Conservation (phyloP, 805 yeast genomes). For the Metschnikowia gelsemii region DNA sequence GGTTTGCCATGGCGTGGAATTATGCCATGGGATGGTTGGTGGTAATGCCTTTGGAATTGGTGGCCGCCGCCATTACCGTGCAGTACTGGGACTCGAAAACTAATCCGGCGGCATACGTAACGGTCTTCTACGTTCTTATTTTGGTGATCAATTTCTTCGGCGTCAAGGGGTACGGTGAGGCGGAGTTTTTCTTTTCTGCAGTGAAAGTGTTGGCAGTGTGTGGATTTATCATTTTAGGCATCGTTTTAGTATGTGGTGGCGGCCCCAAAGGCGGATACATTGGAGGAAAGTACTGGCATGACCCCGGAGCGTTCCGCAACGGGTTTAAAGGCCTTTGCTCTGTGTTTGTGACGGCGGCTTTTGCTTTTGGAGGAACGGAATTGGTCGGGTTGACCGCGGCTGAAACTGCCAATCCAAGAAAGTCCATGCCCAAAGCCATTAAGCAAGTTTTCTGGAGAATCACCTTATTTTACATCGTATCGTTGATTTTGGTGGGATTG, state of each 20-base stretch:
- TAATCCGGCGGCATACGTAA: slow-evolving; percentile 57
- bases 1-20: slow-evolving; percentile 73
- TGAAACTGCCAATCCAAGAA: slow-evolving; percentile 38
- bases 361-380: slow-evolving; percentile 46
- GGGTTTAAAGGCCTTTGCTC: slow-evolving; percentile 39
- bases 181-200: slow-evolving; percentile 62
- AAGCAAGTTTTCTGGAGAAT: slow-evolving; percentile 47
- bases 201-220: slow-evolving; percentile 60
- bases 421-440: slow-evolving; percentile 41
- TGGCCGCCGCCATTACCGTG: slow-evolving; percentile 58
- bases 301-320: slow-evolving; percentile 37
- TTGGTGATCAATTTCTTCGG: slow-evolving; percentile 25
- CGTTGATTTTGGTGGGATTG: slow-evolving; percentile 41
- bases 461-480: slow-evolving; percentile 39
- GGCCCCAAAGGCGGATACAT: slow-evolving; percentile 36
- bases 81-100: slow-evolving; percentile 51
- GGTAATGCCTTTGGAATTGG: slow-evolving; percentile 63
- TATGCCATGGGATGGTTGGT: slow-evolving; percentile 56
- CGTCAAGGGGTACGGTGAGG: slow-evolving; percentile 45
- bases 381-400: slow-evolving; percentile 40
- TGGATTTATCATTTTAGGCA: slow-evolving; percentile 58
- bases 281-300: slow-evolving; percentile 39
- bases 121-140: slow-evolving; percentile 51
- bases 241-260: slow-evolving; percentile 54
- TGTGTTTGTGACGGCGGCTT: slow-evolving; percentile 42